Base-by-base conservation (phyloP, 768 basidiomycete species). In the Amanita rubescens region DNA sequence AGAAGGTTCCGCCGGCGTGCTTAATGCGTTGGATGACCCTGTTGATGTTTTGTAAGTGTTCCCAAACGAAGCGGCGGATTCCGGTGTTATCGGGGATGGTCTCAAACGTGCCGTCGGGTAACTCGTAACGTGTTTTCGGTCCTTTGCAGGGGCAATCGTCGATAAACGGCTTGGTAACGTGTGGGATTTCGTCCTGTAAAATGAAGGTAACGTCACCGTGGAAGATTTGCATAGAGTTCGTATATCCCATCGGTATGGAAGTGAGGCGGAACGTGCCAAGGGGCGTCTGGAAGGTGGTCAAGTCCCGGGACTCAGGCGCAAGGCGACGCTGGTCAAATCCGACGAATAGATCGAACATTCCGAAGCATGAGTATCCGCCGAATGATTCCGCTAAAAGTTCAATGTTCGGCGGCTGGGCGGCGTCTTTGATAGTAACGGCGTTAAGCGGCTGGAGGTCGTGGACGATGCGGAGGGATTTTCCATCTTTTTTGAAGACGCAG, bases 391-490 rank as follows among this genome's bases (percentile, higher is more conserved):
- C 69, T 3, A 71, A 53, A 0, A 63, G 56, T 20, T 75, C 65
- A 0, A 65, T 59, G 2, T 58, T 57, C 0, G 72, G 74, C 2
- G 67, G 64, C 3, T 71, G 19, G 0, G 67, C 69, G 0, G 71
- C 61, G 41, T 76, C 62, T 15, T 59, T 57, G 5, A 75, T 71
- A 0, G 67, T 63, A 0, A 74, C 64, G 2, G 56, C 60, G 54
- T 75, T 75, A 0, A 75, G 61, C 0, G 66, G 70, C 53, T 74
- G 64, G 0, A 75, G 58, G 54, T 63, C 61, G 39, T 74, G 71
- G 0, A 75, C 71, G 0, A 72, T 49, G 0, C 64, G 57, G 1
- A 75, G 58, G 0, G 56, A 30, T 8, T 30, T 52, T 1, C 61
- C 41, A 56, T 47, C 49, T 48, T 57, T 57, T 43, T 57, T 57